A percentile compares a stretch with the other conserved stretches of the same genome.
phyloP scores from a whole-genome alignment of 1,284 basidiomycete genomes.

The Trichosporon ovoides region DNA sequence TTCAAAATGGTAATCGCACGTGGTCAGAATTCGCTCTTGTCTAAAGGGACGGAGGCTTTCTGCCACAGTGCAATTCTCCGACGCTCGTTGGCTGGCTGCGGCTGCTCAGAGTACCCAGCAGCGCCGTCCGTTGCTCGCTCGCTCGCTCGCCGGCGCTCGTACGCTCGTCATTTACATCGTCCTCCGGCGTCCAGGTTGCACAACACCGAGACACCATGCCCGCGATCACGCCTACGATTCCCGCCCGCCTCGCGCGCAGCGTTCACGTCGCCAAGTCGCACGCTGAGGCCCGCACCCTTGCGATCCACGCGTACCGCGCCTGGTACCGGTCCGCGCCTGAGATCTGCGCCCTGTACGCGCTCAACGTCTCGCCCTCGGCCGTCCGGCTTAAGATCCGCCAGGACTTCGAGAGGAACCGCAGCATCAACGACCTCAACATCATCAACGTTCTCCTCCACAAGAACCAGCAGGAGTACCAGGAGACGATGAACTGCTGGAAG shows the following conservation, averaged over 20 bases:
- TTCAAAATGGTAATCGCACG: not conserved
- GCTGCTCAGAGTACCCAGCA: not conserved
- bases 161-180: not conserved
- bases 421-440: conserved; percentile 74
- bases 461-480: conserved; percentile 84
- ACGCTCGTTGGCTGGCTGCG: not conserved
- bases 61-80: conserved; percentile 5
- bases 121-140: not conserved
- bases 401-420: conserved; percentile 79
- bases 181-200: not conserved
- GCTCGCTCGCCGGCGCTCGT: not conserved
- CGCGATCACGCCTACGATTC: conserved; percentile 72
- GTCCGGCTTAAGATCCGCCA: conserved; percentile 78
- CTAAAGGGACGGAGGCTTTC: not conserved
- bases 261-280: conserved; percentile 59
- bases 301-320: conserved; percentile 76
- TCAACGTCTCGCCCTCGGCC: conserved; percentile 74
- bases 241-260: conserved; percentile 73
- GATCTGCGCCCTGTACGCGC: conserved; percentile 75
- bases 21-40: not conserved
- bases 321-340: conserved; percentile 92
- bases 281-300: conserved; percentile 65
- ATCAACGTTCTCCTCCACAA: conserved; percentile 87
- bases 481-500: conserved; percentile 92
- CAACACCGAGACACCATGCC: conserved; percentile 4